These are phyloP conservation scores for Globisporangium polare DNA, from an alignment of 352 stramenopile species.

Conservation along the genomic window DNA sequence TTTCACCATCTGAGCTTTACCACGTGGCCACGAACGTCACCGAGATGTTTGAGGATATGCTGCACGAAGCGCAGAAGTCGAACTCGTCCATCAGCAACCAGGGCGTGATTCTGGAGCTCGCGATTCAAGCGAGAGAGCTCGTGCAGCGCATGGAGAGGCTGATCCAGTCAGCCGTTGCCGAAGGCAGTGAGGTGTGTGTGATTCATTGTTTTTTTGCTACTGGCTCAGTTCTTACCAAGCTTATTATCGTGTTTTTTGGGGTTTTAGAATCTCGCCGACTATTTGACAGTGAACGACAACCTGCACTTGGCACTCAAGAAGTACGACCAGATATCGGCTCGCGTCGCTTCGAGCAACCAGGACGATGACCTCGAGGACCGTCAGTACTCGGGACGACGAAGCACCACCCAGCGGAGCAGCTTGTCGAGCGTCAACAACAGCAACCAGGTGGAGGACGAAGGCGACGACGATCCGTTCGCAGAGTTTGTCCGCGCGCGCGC, in stretches of 20 bases:
- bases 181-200: slow-evolving; percentile 51
- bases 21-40: slow-evolving; percentile 60
- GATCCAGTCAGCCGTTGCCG: slow-evolving; percentile 54
- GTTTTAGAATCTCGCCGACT: slow-evolving; percentile 60
- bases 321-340: slow-evolving; percentile 42
- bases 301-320: slow-evolving; percentile 53
- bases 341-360: slow-evolving; percentile 21
- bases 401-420: slow-evolving; percentile 1
- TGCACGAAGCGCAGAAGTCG: slow-evolving; percentile 58
- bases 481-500: slow-evolving; percentile 53
- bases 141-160: slow-evolving; percentile 54
- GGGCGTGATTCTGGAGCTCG: slow-evolving; percentile 72
- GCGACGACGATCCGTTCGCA: slow-evolving; percentile 53
- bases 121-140: slow-evolving; percentile 53
- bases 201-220: no score
- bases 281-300: slow-evolving; percentile 67
- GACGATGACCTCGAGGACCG: neutral
- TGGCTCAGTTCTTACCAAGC: no score
- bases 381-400: neutral
- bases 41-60: slow-evolving; percentile 86
- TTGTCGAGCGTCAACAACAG: slow-evolving; percentile 17
- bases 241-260: no score
- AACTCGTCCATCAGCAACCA: slow-evolving; percentile 32
- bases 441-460: slow-evolving; percentile 26
- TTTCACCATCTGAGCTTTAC: slow-evolving; percentile 57